These are phyloP conservation scores for Ophiostoma himal-ulmi DNA, from an alignment of 2,329 filamentous ascomycete species.

Conservation along the genomic window DNA sequence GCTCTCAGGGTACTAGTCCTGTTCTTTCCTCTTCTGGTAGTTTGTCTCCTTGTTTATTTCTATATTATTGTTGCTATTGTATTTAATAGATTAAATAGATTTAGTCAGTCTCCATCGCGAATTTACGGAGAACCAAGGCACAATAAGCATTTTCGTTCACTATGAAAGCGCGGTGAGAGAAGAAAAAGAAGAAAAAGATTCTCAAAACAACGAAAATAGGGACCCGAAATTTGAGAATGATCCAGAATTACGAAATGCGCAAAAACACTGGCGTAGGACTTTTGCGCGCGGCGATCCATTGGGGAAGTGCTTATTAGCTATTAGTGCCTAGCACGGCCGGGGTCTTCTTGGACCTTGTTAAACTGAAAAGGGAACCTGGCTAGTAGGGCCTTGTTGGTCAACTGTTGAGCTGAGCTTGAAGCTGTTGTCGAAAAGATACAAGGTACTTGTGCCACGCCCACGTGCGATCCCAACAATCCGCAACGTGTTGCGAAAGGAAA, in stretches of 20 bases:
- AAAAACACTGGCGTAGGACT: constrained; percentile 14
- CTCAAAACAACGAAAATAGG: background rate
- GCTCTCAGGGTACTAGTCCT: background rate
- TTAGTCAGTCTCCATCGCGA: background rate
- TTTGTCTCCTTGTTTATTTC: background rate
- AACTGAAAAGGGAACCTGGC: background rate
- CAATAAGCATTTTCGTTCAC: background rate
- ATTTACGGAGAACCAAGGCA: background rate
- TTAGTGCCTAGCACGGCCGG: background rate
- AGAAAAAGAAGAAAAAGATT: background rate
- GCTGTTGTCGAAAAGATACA: constrained; percentile 4
- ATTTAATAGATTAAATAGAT: background rate
- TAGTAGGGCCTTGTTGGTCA: background rate
- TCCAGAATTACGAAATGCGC: constrained; percentile 7
- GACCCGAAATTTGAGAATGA: background rate
- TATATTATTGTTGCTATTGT: background rate
- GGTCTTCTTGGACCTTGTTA: background rate
- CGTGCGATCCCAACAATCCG: constrained; percentile 9
- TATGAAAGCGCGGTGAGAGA: constrained; percentile 11
- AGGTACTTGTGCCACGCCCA: background rate
- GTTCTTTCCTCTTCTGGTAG: background rate
- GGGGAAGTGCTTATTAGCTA: background rate
- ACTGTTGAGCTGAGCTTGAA: constrained; percentile 3
- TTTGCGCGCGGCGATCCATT: constrained; percentile 10
- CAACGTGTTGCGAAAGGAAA: background rate